Evolutionary conservation across 371 early-diverging fungal genomes (phyloP), one percentile per base, ranked within the genome.

Genomic region (Mortierella sp.): DNA sequence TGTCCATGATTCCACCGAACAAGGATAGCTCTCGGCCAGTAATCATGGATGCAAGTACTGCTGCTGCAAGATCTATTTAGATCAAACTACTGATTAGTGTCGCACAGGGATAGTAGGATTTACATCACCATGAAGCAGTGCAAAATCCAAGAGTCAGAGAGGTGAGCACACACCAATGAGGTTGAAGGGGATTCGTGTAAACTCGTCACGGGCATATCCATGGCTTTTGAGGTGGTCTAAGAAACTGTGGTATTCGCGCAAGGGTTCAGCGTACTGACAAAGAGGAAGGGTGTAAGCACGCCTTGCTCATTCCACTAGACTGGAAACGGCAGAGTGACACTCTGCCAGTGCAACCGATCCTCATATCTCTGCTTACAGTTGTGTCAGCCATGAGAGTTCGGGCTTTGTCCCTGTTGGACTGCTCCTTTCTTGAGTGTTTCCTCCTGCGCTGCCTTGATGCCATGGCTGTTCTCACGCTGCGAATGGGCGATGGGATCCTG

Each of bases 21-120:
- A 81, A 54, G 12, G 81, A 59, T 16, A 82, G 63, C 43, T 80
- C 80, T 19, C 67, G 62, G 9, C 79, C 82, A 34, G 67, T 80
- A 28, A 82, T 76, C 56, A 83, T 61, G 34, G 83, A 82, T 1
- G 83, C 80, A 66, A 85, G 81, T 27, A 85, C 69, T 2, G 81
- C 81, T 2, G 85, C 85, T 10, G 86, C 81, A 41, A 84, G 72
- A 56, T 85, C 86, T 84, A 78, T 3, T 29, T 1, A 39, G 24
- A 29, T 25, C 16, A 19, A 17, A 21, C 50, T 6, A 39, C n/a
- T 6, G 39, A 22, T n/a, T 17, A n/a, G n/a, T n/a, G n/a, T n/a
- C n/a, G 34, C 34, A 34, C 34, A 7, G 34, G 34, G 34, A 34
- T 34, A 7, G 34, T 34, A 34, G 34, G 34, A 7, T 34, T 34